These are phyloP conservation scores for Tremella yokohamensis DNA, from an alignment of 768 basidiomycete species.

Conservation along the genomic window DNA sequence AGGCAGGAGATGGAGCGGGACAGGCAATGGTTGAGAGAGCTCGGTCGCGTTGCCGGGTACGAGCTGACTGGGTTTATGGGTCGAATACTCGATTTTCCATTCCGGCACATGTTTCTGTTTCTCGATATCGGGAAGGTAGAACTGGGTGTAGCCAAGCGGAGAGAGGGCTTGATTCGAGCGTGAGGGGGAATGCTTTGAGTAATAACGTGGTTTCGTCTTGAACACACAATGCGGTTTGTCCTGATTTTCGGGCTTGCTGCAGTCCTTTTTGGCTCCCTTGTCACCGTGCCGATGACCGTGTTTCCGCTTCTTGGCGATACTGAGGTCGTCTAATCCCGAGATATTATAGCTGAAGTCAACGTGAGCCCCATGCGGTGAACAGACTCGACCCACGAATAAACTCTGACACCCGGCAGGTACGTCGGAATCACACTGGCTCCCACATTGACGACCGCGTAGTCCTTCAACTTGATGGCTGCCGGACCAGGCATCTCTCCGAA, in stretches of 20 bases:
- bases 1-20: constrained; percentile 39
- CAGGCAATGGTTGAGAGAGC: constrained; percentile 24
- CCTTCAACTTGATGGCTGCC: constrained; percentile 58
- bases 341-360: constrained; percentile 59
- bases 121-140: constrained; percentile 61
- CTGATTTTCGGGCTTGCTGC: constrained; percentile 44
- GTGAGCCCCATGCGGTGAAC: background rate
- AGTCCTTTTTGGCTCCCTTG: constrained; percentile 53
- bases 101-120: constrained; percentile 58
- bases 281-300: constrained; percentile 60
- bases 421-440: constrained; percentile 82
- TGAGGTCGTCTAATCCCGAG: constrained; percentile 53
- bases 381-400: constrained; percentile 59
- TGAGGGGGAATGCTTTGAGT: constrained; percentile 61
- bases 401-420: constrained; percentile 73
- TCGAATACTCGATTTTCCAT: constrained; percentile 76
- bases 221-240: constrained; percentile 50
- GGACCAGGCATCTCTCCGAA: constrained; percentile 61
- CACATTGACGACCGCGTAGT: constrained; percentile 74
- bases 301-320: constrained; percentile 55
- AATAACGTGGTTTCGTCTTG: constrained; percentile 57
- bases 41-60: constrained; percentile 39
- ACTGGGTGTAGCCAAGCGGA: constrained; percentile 82
- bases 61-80: constrained; percentile 57
- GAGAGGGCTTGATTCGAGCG: constrained; percentile 66